Base-by-base conservation (phyloP, 768 basidiomycete species). In the Boletus sp. region DNA sequence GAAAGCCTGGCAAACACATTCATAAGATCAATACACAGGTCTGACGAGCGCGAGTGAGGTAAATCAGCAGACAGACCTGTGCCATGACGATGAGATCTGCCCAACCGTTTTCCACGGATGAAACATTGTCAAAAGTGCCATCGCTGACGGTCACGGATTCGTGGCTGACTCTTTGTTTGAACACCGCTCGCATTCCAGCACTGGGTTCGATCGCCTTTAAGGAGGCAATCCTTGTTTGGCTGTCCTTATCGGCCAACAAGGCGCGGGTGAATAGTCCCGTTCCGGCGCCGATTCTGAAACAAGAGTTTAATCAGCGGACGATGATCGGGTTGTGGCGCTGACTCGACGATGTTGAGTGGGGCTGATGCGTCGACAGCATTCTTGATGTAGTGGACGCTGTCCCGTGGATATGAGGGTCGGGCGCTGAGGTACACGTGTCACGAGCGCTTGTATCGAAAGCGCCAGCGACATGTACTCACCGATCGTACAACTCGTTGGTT, bases 251-350 rank as follows among this genome's bases (percentile, higher is more conserved):
- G 7, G 82, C 80, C 40, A 95, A 76, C 24, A 96, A 71, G 4
- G 92, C 87, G 10, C 92, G 83, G 11, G 93, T 92, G 71, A 94
- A 96, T 53, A 97, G 85, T 14, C 94, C 94, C 2, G 92, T 94
- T 28, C 94, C 94, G 6, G 88, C 76, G 12, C 92, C 94, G 33
- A 92, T 80, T 67, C 90, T 93, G 61, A 54, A 47, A 58, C 49
- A 53, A 11, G n/a, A 5, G 2, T 20, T n/a, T 35, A 18, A 39
- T 52, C 14, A 45, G 9, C n/a, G 50, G 39, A 29, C 24, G 28
- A 48, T 50, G 10, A 29, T 7, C 12, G 32, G 32, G n/a, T n/a
- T 1, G 29, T 24, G 14, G 14, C 1, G 14, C 84, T 61, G 64
- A 91, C 90, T 92, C 91, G 58, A 85, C 84, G 32, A 92, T 73